These are phyloP conservation scores for Phlebiopsis flavidoalba DNA, from an alignment of 768 basidiomycete species.

Conservation along the genomic window DNA sequence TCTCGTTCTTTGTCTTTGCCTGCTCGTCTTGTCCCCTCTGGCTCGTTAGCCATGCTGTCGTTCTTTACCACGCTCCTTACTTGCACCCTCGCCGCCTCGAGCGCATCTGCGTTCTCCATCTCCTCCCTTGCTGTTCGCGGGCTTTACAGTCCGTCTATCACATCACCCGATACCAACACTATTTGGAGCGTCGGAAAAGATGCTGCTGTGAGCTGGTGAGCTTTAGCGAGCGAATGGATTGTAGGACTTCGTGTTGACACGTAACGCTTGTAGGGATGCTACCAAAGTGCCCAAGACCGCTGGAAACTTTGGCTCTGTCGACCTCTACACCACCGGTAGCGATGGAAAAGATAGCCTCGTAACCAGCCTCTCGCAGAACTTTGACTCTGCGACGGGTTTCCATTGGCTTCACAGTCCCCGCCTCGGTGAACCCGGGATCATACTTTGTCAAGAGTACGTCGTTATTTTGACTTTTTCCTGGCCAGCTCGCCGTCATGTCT, in stretches of 20 bases:
- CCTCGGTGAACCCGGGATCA: not conserved
- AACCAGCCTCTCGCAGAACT: not conserved
- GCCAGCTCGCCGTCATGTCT: too few species aligned
- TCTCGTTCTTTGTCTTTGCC: not conserved
- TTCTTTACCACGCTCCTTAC: constrained; percentile 1
- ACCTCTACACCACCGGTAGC: not conserved
- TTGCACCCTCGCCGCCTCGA: not conserved
- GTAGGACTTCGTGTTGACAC: not conserved
- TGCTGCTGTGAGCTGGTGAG: not conserved
- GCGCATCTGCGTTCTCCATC: not conserved
- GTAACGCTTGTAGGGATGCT: not conserved
- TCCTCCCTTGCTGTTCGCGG: not conserved
- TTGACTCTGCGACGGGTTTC: not conserved
- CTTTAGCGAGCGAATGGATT: not conserved
- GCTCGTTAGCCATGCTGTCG: not conserved
- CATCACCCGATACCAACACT: not conserved
- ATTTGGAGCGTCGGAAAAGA: not conserved
- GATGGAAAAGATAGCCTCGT: not conserved
- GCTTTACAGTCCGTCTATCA: not conserved
- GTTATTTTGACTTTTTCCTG: too few species aligned
- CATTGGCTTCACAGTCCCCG: not conserved
- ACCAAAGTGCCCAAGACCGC: not conserved
- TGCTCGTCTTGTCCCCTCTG: not conserved
- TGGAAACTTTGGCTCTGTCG: not conserved
- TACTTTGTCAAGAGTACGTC: not conserved